Percentiles rank a stretch among this genome's conserved stretches.
Evolutionary conservation across 2,329 filamentous ascomycete genomes (phyloP).

Genomic region (Aspergillus novoparasiticus): DNA sequence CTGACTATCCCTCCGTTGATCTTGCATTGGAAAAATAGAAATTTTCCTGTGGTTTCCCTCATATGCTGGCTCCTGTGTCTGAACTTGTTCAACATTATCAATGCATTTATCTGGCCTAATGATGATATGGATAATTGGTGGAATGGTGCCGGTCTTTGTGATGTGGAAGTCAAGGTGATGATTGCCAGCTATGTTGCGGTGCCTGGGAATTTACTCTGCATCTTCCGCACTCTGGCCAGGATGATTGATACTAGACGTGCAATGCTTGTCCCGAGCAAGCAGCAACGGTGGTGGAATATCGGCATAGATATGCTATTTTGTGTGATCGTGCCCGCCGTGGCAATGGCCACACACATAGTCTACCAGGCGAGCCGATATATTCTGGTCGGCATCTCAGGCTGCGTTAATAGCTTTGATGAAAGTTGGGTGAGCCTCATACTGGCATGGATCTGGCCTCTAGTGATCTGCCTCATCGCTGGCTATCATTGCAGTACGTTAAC

Average conservation of each 20-base stretch:
- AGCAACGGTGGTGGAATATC: conserved; percentile 50
- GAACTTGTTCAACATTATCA: conserved; percentile 62
- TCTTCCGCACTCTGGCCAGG: conserved; percentile 61
- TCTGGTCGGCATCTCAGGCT: conserved; percentile 62
- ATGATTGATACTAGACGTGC: conserved; percentile 63
- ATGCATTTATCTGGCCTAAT: conserved; percentile 66
- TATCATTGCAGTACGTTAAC: conserved; percentile 57
- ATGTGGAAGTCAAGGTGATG: conserved; percentile 63
- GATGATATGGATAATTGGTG: conserved; percentile 60
- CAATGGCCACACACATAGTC: conserved; percentile 61
- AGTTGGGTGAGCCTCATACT: conserved; percentile 62
- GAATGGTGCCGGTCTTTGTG: conserved; percentile 63
- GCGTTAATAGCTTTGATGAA: conserved; percentile 54
- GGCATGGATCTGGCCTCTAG: conserved; percentile 57
- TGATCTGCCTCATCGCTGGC: conserved; percentile 56
- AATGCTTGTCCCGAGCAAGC: conserved; percentile 52
- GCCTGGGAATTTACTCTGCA: conserved; percentile 57
- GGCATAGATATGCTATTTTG: conserved; percentile 59
- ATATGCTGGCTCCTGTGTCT: conserved; percentile 59
- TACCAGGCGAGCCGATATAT: conserved; percentile 63
- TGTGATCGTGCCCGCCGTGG: conserved; percentile 56
- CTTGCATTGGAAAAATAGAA: conserved; percentile 63
- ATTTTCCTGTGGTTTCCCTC: conserved; percentile 61
- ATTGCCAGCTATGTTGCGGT: conserved; percentile 56
- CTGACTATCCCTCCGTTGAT: conserved; percentile 60